Conservation (phyloP, 169 alveolate species). For the Plasmodium sp. region DNA sequence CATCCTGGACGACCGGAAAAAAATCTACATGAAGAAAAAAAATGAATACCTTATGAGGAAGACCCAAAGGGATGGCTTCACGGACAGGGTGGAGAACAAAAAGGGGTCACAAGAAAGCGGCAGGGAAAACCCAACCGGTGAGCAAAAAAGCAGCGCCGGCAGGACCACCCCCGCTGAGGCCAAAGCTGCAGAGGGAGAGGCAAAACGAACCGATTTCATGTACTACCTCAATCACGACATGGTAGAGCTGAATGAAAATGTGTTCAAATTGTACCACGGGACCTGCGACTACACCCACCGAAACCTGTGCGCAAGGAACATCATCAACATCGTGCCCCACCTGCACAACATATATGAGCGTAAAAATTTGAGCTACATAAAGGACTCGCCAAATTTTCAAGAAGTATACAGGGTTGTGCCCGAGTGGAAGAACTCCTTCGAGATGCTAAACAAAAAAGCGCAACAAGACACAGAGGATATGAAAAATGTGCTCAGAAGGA, state of each 20-base stretch:
- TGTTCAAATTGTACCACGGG: constrained; percentile 17
- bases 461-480: constrained; percentile 64
- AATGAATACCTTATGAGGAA: neutral
- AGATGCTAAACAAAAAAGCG: constrained; percentile 51
- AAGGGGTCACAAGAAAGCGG: neutral
- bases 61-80: neutral
- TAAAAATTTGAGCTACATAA: constrained; percentile 61
- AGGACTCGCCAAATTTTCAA: constrained; percentile 46
- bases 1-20: constrained; percentile 55
- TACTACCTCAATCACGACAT: constrained; percentile 52
- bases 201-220: neutral
- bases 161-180: neutral
- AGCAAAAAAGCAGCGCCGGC: neutral
- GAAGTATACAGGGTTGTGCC: constrained; percentile 60
- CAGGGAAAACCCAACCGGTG: neutral
- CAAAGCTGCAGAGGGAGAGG: neutral
- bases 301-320: constrained; percentile 42
- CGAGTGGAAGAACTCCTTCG: constrained; percentile 69
- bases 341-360: constrained; percentile 57
- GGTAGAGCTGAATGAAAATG: constrained; percentile 57
- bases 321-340: constrained; percentile 59
- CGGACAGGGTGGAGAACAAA: neutral
- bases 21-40: constrained; percentile 35
- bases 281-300: constrained; percentile 30
- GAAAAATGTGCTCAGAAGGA: constrained; percentile 51